phyloP scores from a whole-genome alignment of 1,284 basidiomycete species.

The Rugosomyces carneus region DNA sequence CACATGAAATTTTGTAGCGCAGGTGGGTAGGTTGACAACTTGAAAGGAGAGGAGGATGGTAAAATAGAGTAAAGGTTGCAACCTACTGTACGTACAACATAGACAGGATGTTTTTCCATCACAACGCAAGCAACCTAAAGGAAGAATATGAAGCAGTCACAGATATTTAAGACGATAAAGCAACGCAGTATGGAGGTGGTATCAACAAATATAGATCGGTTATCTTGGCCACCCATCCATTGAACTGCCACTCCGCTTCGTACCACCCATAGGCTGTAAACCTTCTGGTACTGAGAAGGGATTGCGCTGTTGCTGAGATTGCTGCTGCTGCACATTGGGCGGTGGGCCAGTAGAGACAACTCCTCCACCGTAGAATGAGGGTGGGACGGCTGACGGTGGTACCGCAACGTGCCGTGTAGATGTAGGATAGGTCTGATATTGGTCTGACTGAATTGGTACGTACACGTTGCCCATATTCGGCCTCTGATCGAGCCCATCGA shows the following conservation, averaged over 20 bases:
- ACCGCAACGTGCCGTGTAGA: constrained; percentile 41
- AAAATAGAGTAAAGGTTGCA: background rate
- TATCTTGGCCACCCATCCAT: constrained; percentile 75
- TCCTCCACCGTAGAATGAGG: constrained; percentile 64
- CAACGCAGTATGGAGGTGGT: background rate
- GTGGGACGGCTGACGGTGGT: constrained; percentile 42
- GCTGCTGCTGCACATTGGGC: constrained; percentile 19
- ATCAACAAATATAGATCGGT: constrained; percentile 16
- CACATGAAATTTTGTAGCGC: constrained; percentile 14
- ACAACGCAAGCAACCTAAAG: background rate
- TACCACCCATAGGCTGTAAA: constrained; percentile 31
- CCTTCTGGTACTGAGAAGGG: constrained; percentile 44
- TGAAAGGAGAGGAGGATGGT: background rate
- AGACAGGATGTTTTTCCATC: background rate
- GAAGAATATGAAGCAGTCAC: background rate
- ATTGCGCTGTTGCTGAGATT: constrained; percentile 43
- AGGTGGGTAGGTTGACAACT: background rate
- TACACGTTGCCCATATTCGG: constrained; percentile 64
- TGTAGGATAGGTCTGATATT: constrained; percentile 53
- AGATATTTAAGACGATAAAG: background rate
- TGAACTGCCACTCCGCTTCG: constrained; percentile 45
- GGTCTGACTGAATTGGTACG: constrained; percentile 74
- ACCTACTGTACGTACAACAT: background rate
- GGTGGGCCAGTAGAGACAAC: constrained; percentile 48
- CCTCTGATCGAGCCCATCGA: constrained; percentile 56